Percentiles rank a stretch among this genome's conserved stretches.
These are phyloP conservation scores for Zea luxurians DNA, from an alignment of 176 grass and related monocot species.

Conservation along the genomic window DNA sequence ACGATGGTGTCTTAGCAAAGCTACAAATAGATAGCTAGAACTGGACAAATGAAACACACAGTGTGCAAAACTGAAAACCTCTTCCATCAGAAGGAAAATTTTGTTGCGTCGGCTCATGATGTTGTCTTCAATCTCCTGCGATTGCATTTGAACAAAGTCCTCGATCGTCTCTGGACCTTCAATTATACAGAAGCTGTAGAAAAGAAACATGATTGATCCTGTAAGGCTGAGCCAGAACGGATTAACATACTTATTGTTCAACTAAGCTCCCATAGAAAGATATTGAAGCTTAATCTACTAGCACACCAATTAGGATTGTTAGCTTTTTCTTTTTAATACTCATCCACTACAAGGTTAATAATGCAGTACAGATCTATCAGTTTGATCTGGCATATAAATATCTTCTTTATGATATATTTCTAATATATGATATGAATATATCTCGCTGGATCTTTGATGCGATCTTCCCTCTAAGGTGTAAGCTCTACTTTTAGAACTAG, in stretches of 20 bases:
- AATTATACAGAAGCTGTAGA: slow-evolving; percentile 84
- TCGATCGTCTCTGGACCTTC: slow-evolving; percentile 88
- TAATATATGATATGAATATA: not conserved
- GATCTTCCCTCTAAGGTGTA: not conserved
- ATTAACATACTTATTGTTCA: not conserved
- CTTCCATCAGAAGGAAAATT: slow-evolving; percentile 97
- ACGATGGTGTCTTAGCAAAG: slow-evolving; percentile 2
- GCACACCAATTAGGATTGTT: not conserved
- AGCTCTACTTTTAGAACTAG: not conserved
- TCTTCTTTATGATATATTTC: not conserved
- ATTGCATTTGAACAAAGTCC: slow-evolving; percentile 77
- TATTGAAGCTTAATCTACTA: not conserved
- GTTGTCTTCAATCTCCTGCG: slow-evolving; percentile 81
- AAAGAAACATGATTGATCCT: slow-evolving; percentile 16
- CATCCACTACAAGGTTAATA: not conserved
- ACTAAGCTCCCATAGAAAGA: not conserved
- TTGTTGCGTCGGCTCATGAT: slow-evolving; percentile 80
- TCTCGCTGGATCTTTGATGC: not conserved
- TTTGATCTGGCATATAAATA: not conserved
- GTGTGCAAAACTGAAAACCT: slow-evolving; percentile 50
- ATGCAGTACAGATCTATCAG: not conserved
- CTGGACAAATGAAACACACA: not conserved
- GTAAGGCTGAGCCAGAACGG: not conserved
- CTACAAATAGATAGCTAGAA: not conserved
- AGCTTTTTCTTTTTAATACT: not conserved